Conservation (phyloP, 179 eudicot species). For the Spergularia azorica region DNA sequence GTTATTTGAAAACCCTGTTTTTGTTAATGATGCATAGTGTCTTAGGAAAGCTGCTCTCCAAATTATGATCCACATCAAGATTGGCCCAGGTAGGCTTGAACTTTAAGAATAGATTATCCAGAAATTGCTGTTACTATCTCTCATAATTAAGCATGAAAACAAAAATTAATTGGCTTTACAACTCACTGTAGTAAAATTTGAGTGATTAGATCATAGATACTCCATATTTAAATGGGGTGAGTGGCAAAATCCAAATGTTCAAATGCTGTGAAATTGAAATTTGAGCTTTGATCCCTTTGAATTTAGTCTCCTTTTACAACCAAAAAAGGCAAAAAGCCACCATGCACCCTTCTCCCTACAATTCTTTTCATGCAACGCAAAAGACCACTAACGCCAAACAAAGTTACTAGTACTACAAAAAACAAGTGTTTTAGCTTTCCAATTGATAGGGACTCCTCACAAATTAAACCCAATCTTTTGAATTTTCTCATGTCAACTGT, state of each 20-base stretch:
- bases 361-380: constrained; percentile 37
- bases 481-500: constrained; percentile 25
- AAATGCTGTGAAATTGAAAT: neutral
- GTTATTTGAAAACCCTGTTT: no score
- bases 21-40: no score
- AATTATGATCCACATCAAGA: no score
- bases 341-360: constrained; percentile 3
- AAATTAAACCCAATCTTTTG: constrained; percentile 26
- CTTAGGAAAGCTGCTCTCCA: no score
- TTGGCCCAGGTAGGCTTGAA: no score
- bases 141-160: neutral
- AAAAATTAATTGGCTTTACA: no score
- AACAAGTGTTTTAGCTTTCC: constrained; percentile 30
- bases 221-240: neutral
- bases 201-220: no score
- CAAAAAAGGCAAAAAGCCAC: constrained; percentile 22
- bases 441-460: constrained; percentile 31
- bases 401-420: constrained; percentile 1
- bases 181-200: no score
- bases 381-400: constrained; percentile 22
- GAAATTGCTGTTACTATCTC: neutral
- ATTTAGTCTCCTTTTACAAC: neutral
- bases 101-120: no score
- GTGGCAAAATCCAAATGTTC: neutral
- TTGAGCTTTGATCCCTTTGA: neutral